Conservation (phyloP, 768 basidiomycete species). For the Panellus pusillus region DNA sequence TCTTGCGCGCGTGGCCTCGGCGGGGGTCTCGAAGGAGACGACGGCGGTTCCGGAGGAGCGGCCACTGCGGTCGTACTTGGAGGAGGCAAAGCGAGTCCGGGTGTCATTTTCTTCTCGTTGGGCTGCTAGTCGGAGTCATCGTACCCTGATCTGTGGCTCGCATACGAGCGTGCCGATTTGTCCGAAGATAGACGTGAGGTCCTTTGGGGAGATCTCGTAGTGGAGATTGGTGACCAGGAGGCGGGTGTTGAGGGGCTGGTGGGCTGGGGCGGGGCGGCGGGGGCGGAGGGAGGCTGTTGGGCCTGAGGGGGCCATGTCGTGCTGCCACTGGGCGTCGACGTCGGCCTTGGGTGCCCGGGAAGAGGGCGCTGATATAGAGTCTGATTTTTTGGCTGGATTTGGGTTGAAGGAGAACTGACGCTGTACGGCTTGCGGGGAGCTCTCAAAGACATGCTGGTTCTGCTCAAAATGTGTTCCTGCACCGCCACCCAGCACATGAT, state of each 20-base stretch:
- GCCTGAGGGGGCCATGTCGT: slow-evolving; percentile 67
- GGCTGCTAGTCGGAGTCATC: slow-evolving; percentile 56
- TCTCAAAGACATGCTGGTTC: slow-evolving; percentile 21
- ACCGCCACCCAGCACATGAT: no score
- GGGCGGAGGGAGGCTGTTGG: slow-evolving; percentile 30
- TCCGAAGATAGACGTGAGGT: slow-evolving; percentile 86
- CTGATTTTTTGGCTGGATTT: not conserved
- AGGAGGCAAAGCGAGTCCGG: slow-evolving; percentile 29
- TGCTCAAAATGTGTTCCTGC: no score
- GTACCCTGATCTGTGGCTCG: slow-evolving; percentile 95
- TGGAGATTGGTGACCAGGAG: slow-evolving; percentile 86
- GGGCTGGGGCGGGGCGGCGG: slow-evolving; percentile 23
- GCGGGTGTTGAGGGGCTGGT: slow-evolving; percentile 46
- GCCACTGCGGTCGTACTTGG: slow-evolving; percentile 94
- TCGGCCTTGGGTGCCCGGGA: slow-evolving; percentile 45
- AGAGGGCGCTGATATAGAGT: slow-evolving; percentile 51
- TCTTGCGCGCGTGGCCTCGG: slow-evolving; percentile 84
- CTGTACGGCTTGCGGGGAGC: slow-evolving; percentile 42
- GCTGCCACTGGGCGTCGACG: slow-evolving; percentile 69
- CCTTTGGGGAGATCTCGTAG: slow-evolving; percentile 88
- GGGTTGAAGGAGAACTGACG: slow-evolving; percentile 28
- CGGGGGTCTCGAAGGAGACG: slow-evolving; percentile 73
- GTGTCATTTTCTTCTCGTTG: slow-evolving; percentile 38
- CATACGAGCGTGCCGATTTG: slow-evolving; percentile 89
- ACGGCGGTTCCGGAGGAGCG: slow-evolving; percentile 84